Conservation (phyloP, 768 basidiomycete species). For the Boletus sensibilis region DNA sequence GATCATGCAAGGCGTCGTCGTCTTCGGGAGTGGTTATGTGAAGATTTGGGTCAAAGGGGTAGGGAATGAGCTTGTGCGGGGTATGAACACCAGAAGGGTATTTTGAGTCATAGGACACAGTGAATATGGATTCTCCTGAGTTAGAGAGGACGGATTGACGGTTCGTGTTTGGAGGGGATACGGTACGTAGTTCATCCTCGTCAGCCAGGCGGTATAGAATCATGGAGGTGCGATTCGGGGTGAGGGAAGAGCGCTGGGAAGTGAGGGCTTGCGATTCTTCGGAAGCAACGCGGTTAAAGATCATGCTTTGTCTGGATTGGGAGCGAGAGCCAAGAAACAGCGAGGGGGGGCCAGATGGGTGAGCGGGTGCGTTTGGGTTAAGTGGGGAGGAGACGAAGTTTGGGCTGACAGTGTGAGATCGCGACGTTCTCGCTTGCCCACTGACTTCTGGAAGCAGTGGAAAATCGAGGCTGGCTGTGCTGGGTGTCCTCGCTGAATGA, state of each 20-base stretch:
- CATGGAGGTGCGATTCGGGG: constrained; percentile 53
- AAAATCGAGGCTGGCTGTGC: constrained; percentile 27
- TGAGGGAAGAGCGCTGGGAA: constrained; percentile 18
- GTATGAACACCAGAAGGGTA: constrained; percentile 49
- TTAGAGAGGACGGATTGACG: constrained; percentile 50
- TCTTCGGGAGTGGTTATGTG: constrained; percentile 63
- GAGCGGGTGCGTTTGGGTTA: constrained; percentile 41
- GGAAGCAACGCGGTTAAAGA: constrained; percentile 44
- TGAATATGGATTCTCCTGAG: constrained; percentile 50
- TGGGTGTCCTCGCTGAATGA: constrained; percentile 21
- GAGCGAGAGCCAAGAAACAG: constrained; percentile 36
- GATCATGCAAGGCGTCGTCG: constrained; percentile 77
- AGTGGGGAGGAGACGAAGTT: constrained; percentile 53
- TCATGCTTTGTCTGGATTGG: constrained; percentile 39
- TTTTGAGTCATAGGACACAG: constrained; percentile 57
- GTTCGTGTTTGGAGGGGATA: constrained; percentile 36
- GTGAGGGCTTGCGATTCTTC: constrained; percentile 45
- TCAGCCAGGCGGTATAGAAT: constrained; percentile 58
- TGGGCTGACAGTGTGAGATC: constrained; percentile 23
- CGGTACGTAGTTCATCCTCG: constrained; percentile 34
- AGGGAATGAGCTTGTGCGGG: constrained; percentile 52
- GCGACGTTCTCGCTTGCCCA: constrained; percentile 16
- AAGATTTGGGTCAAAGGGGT: constrained; percentile 64
- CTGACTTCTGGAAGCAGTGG: constrained; percentile 30
- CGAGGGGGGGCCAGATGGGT: constrained; percentile 6